Evolutionary conservation across 768 basidiomycete species (phyloP).

Genomic region (Suillus ampliporus): DNA sequence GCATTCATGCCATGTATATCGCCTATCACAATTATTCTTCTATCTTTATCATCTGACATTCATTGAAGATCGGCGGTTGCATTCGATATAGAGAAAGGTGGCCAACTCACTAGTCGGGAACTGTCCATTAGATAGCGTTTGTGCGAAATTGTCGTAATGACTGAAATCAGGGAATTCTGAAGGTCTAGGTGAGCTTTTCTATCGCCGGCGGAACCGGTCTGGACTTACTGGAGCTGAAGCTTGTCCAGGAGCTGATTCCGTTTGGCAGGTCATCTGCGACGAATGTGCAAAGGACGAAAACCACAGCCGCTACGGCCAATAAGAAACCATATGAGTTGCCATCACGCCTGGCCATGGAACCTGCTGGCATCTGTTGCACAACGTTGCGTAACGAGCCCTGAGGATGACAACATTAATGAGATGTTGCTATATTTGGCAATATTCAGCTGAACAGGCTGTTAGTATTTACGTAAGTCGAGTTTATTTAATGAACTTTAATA

Average conservation of each 20-base stretch:
- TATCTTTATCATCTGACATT: conserved; percentile 50
- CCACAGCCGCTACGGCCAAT: conserved; percentile 41
- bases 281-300: conserved; percentile 49
- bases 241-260: conserved; percentile 14
- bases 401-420: too few relatives aligned
- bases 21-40: conserved; percentile 77
- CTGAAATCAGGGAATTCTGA: conserved; percentile 62
- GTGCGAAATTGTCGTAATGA: conserved; percentile 45
- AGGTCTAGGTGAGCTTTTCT: conserved; percentile 11
- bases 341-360: background rate
- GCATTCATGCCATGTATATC: conserved; percentile 87
- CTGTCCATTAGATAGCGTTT: conserved; percentile 49
- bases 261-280: conserved; percentile 23
- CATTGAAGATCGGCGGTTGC: background rate
- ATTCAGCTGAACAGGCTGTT: too few relatives aligned
- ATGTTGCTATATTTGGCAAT: too few relatives aligned
- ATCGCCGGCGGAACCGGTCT: too few relatives aligned
- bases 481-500: too few relatives aligned
- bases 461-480: too few relatives aligned
- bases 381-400: too few relatives aligned
- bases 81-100: background rate
- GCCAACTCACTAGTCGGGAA: conserved; percentile 57
- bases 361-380: too few relatives aligned
- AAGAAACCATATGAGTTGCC: conserved; percentile 18
- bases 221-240: conserved; percentile 20